These are phyloP conservation scores for Streptanthus diversifolius DNA, from an alignment of 345 rosid genomes.

Conservation along the genomic window DNA sequence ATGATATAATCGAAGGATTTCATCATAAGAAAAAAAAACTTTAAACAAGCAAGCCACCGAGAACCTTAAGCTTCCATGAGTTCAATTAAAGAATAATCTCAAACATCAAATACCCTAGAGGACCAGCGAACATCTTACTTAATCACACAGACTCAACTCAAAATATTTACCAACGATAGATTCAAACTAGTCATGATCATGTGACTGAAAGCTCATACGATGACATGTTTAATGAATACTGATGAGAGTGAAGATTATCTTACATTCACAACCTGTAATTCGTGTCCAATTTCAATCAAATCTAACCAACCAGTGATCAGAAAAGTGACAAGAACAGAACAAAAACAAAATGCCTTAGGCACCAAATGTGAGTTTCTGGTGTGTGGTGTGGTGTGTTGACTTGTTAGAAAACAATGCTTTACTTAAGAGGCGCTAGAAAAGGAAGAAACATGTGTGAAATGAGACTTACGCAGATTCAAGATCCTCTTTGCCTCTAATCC, in stretches of 20 bases:
- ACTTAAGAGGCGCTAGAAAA: neutral
- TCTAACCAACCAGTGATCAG: neutral
- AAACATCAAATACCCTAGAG: neutral
- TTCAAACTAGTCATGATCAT: neutral
- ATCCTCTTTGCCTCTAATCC: constrained; percentile 93
- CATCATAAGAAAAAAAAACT: neutral
- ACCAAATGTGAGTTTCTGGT: neutral
- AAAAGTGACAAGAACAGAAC: neutral
- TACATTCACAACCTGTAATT: neutral
- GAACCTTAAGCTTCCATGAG: neutral
- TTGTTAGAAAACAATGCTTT: neutral
- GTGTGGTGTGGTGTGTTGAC: neutral
- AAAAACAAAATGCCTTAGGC: neutral
- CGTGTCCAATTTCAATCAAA: neutral
- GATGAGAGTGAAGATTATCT: neutral
- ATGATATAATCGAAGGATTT: neutral
- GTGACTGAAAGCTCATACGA: neutral
- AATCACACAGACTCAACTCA: neutral
- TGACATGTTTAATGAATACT: neutral
- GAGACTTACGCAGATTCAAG: constrained; percentile 57
- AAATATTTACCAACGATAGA: neutral
- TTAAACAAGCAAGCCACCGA: neutral
- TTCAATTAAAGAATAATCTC: neutral
- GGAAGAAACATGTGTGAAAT: neutral
- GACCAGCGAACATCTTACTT: neutral